Evolutionary conservation across 139 green algal species (phyloP).

Genomic region (Chlorella vulgaris): DNA sequence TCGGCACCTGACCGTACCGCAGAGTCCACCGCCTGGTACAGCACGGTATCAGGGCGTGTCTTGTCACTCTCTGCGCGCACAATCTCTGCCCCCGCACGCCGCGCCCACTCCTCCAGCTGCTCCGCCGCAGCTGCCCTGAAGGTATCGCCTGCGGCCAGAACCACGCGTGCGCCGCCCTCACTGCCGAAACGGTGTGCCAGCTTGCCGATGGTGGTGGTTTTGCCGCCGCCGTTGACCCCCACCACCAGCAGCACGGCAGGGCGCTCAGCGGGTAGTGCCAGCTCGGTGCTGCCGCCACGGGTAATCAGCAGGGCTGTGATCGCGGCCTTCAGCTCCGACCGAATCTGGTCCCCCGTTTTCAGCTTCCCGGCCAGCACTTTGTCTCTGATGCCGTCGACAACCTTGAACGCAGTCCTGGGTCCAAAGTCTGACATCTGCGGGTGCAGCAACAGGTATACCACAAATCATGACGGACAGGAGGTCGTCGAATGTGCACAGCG

Average conservation of each 20-base stretch:
- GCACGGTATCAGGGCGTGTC: slow-evolving; percentile 47
- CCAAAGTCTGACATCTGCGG: slow-evolving; percentile 88
- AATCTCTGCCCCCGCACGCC: slow-evolving; percentile 71
- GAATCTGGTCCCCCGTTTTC: slow-evolving; percentile 61
- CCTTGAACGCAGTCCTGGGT: slow-evolving; percentile 81
- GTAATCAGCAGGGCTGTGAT: slow-evolving; percentile 53
- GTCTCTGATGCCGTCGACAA: slow-evolving; percentile 86
- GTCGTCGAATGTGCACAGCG: not conserved
- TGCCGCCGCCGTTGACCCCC: slow-evolving; percentile 98
- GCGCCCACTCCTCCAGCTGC: slow-evolving; percentile 92
- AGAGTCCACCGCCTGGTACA: slow-evolving; percentile 50
- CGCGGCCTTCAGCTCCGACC: slow-evolving; percentile 42
- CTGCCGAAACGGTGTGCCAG: slow-evolving; percentile 77
- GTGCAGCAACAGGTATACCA: too few relatives aligned
- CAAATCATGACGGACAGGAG: not conserved
- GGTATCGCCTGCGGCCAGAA: slow-evolving; percentile 95
- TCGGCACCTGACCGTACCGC: slow-evolving; percentile 58
- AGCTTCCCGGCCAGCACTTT: slow-evolving; percentile 68
- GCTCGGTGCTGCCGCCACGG: slow-evolving; percentile 43
- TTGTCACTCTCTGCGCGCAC: slow-evolving; percentile 16
- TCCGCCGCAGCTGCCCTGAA: slow-evolving; percentile 95
- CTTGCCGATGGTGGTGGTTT: slow-evolving; percentile 98
- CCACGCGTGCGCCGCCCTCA: slow-evolving; percentile 69
- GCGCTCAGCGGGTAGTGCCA: slow-evolving; percentile 45
- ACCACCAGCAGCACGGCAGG: slow-evolving; percentile 86